phyloP scores from a whole-genome alignment of 176 grass and related monocot species.

The Thalia dealbata region DNA sequence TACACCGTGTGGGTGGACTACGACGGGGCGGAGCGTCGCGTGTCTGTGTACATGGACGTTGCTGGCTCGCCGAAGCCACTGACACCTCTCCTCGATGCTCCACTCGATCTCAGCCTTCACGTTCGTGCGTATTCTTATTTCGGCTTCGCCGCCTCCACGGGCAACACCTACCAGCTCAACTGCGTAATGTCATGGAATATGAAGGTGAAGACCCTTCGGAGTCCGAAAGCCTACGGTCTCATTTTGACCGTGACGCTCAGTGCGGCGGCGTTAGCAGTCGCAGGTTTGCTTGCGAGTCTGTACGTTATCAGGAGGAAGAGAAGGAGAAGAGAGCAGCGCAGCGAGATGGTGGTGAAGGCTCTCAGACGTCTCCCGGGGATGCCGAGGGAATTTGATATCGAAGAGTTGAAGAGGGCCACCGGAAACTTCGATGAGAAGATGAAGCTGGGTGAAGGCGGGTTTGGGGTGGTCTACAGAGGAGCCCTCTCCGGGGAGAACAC shows the following conservation, averaged over 20 bases:
- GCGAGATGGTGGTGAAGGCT: conserved; percentile 4
- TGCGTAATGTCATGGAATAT: conserved; percentile 61
- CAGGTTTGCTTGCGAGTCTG: conserved; percentile 22
- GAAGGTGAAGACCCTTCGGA: conserved; percentile 29
- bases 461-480: conserved; percentile 62
- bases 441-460: conserved; percentile 83
- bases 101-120: conserved; percentile 40
- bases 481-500: conserved; percentile 3
- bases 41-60: conserved; percentile 44
- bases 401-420: conserved; percentile 59
- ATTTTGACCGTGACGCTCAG: not conserved
- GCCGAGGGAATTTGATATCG: conserved; percentile 65
- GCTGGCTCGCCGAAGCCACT: conserved; percentile 11
- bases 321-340: conserved; percentile 17
- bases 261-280: conserved; percentile 2
- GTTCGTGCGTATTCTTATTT: conserved; percentile 31
- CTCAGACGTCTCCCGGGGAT: conserved; percentile 59
- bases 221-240: not conserved
- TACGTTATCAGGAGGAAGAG: not conserved
- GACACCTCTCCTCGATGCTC: conserved; percentile 29
- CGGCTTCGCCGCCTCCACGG: conserved; percentile 83
- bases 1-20: conserved; percentile 65
- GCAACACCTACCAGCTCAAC: conserved; percentile 55
- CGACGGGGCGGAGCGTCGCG: conserved; percentile 33
- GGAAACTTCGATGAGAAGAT: conserved; percentile 70